Percentiles rank a stretch among this genome's conserved stretches.
These are phyloP conservation scores for Neospermospora avenae DNA, from an alignment of 2,329 filamentous ascomycete genomes.

Conservation along the genomic window DNA sequence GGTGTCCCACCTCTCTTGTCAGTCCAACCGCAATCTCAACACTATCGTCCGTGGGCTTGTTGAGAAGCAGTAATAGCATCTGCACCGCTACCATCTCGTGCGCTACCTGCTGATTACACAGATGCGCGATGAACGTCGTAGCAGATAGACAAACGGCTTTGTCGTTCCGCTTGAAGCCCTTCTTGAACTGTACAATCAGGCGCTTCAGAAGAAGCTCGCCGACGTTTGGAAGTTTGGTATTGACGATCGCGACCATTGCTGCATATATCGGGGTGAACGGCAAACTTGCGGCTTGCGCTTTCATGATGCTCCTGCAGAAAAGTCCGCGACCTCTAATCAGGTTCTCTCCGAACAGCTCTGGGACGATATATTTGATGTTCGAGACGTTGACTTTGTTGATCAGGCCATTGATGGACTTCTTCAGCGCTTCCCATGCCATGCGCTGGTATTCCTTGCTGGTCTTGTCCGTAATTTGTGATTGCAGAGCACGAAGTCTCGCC, in stretches of 20 bases:
- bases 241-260: conserved; percentile 93
- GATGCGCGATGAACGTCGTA: conserved; percentile 90
- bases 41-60: conserved; percentile 95
- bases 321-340: conserved; percentile 84
- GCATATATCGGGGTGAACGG: conserved; percentile 97
- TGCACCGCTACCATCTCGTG: conserved; percentile 92
- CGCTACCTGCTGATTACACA: conserved; percentile 94
- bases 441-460: conserved; percentile 95
- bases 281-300: conserved; percentile 91
- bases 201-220: conserved; percentile 86
- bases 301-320: conserved; percentile 97
- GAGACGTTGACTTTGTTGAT: conserved; percentile 99
- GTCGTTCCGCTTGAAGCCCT: conserved; percentile 94
- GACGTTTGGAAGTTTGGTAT: conserved; percentile 93
- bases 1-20: conserved; percentile 88
- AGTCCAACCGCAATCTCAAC: conserved; percentile 96
- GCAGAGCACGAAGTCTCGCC: conserved; percentile 81
- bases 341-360: conserved; percentile 94
- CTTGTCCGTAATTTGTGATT: conserved; percentile 97
- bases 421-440: conserved; percentile 98
- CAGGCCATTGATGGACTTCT: conserved; percentile 97
- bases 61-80: conserved; percentile 84
- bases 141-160: conserved; percentile 92
- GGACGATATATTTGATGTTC: conserved; percentile 97
- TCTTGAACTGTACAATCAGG: conserved; percentile 87